Base-by-base conservation (phyloP, 331 rosid species). In the Malus hybrid region DNA sequence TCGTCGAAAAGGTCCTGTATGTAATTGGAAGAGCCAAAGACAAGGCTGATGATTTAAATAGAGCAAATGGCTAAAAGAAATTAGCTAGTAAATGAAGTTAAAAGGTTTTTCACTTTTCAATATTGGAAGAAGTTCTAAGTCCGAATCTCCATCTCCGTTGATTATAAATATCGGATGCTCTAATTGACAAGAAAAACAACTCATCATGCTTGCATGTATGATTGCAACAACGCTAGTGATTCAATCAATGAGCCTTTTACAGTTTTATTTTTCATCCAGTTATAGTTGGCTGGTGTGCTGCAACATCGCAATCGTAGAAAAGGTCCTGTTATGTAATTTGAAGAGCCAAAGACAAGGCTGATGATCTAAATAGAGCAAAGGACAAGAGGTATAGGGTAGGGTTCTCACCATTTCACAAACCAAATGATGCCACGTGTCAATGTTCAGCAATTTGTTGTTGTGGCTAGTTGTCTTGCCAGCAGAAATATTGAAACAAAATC, bases 241-340 rank as follows among this genome's bases (percentile, higher is more conserved):
- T 5, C 0, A 34, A 66, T 18, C 70, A 33, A 66, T 66, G 52
- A 66, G 15, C 52, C 50, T 11, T 66, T 3, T 16, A 6, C 54
- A 1, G 48, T 42, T 42, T 3, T 42, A 0, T 42, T 42, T 6
- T 52, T 52, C 18, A 34, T 15, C 9, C 18, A 16, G n/a, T 42
- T 42, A 36, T 20, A 9, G 56, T 22, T 67, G 72, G 31, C 56
- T 36, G 46, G 55, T 39, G 72, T 12, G 55, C 34, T 6, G 72
- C 36, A 24, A 59, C 36, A 72, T 72, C 76, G 3, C 52, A 72
- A 72, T 72, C 67, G 16, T 12, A 36, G 76, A 57, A 57, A 34
- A 24, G 39, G 76, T 20, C 67, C 2, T 7, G 6, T 24, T 44
- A 69, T 69, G 57, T 24, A 69, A 44, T 69, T 46, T 55, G 73